Evolutionary conservation across 768 basidiomycete genomes (phyloP).

Genomic region (Rhizopogon sp.): DNA sequence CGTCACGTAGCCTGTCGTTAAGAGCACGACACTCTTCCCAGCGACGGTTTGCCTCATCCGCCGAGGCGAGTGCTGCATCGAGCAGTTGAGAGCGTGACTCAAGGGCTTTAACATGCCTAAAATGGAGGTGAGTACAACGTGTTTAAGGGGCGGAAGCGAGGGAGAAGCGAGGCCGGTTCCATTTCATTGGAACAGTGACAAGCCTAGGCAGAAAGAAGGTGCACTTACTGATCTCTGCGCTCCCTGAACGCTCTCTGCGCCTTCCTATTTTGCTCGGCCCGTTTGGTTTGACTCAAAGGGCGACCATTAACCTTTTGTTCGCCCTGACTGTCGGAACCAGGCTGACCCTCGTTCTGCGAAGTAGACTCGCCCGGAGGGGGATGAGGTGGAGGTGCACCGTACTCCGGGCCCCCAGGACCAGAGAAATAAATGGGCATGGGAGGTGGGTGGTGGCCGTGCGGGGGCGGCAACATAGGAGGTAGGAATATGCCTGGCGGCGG

Average conservation of each 20-base stretch:
- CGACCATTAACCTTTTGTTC: slow-evolving; percentile 32
- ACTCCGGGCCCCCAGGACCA: slow-evolving; percentile 25
- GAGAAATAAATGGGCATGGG: slow-evolving; percentile 22
- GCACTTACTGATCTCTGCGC: slow-evolving; percentile 76
- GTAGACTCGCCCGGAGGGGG: slow-evolving; percentile 21
- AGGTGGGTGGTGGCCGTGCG: slow-evolving; percentile 26
- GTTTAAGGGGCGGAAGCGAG: not conserved
- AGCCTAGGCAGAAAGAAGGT: slow-evolving; percentile 1
- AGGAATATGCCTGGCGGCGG: not conserved
- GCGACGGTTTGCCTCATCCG: slow-evolving; percentile 83
- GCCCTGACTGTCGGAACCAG: slow-evolving; percentile 4
- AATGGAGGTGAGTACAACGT: slow-evolving; percentile 9
- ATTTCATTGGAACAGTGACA: not conserved
- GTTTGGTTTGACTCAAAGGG: slow-evolving; percentile 72
- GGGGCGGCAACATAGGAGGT: slow-evolving; percentile 6
- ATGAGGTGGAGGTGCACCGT: slow-evolving; percentile 21
- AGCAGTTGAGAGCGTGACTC: slow-evolving; percentile 82
- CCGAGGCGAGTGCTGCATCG: slow-evolving; percentile 80
- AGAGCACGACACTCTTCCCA: slow-evolving; percentile 90
- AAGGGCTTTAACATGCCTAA: slow-evolving; percentile 81
- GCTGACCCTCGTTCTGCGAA: slow-evolving; percentile 21
- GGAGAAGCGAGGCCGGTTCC: not conserved
- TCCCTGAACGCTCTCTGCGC: slow-evolving; percentile 91
- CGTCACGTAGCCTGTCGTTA: slow-evolving; percentile 82
- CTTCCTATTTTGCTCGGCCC: slow-evolving; percentile 93